phyloP scores from a whole-genome alignment of 1,284 basidiomycete species.

The Golubevia pallescens region DNA sequence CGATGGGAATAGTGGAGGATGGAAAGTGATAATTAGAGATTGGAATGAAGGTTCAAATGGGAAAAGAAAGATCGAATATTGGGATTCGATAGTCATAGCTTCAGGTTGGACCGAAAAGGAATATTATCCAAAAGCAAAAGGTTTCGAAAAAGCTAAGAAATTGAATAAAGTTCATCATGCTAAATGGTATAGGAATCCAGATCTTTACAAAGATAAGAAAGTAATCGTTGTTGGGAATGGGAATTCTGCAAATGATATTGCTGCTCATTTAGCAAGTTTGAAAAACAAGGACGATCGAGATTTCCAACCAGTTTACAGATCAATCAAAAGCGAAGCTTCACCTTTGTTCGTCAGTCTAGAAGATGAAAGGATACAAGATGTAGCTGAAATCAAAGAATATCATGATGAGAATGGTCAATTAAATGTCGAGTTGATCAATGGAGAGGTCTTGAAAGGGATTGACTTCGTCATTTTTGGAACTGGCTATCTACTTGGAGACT shows the following conservation, averaged over 20 bases:
- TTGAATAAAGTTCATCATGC: slow-evolving; percentile 38
- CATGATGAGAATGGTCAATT: slow-evolving; percentile 12
- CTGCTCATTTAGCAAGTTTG: slow-evolving; percentile 34
- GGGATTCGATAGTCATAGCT: slow-evolving; percentile 35
- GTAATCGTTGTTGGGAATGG: slow-evolving; percentile 53
- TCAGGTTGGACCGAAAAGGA: slow-evolving; percentile 48
- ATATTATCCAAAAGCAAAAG: slow-evolving; percentile 27
- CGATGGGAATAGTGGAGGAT: slow-evolving; percentile 8
- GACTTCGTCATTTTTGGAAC: slow-evolving; percentile 36
- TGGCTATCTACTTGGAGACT: slow-evolving; percentile 31
- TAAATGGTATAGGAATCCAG: slow-evolving; percentile 40
- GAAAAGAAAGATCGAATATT: slow-evolving; percentile 8
- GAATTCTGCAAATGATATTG: slow-evolving; percentile 46
- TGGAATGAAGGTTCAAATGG: slow-evolving; percentile 16
- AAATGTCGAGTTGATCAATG: slow-evolving; percentile 29
- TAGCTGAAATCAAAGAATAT: slow-evolving; percentile 29
- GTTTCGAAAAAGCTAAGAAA: slow-evolving; percentile 19
- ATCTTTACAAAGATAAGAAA: slow-evolving; percentile 9
- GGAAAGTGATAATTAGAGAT: slow-evolving; percentile 26
- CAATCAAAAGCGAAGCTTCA: slow-evolving; percentile 16
- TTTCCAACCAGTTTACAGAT: slow-evolving; percentile 23
- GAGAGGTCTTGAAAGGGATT: slow-evolving; percentile 21
- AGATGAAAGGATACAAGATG: slow-evolving; percentile 40
- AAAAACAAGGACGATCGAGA: neutral
- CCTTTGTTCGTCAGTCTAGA: slow-evolving; percentile 31